A percentile compares a stretch with the other conserved stretches of the same genome.
Evolutionary conservation across 2,329 filamentous ascomycete species (phyloP).

Genomic region (Fusarium musae): DNA sequence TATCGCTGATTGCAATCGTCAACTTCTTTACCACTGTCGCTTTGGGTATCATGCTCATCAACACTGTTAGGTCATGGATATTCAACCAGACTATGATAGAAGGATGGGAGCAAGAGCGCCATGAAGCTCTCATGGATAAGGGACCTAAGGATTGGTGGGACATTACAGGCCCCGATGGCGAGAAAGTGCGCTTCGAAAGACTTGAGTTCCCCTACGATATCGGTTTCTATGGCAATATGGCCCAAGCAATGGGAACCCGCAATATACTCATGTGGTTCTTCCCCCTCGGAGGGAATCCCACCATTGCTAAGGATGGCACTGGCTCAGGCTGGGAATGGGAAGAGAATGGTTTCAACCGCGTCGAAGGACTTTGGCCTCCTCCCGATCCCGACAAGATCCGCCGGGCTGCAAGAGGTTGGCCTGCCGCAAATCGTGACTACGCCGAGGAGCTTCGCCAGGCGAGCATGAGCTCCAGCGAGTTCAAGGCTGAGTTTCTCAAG

Average conservation of each 20-base stretch:
- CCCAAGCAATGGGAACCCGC: conserved; percentile 77
- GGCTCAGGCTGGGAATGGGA: conserved; percentile 71
- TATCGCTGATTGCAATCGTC: conserved; percentile 69
- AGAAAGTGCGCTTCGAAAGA: conserved; percentile 63
- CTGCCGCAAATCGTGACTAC: conserved; percentile 52
- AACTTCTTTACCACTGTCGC: conserved; percentile 70
- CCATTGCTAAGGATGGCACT: conserved; percentile 51
- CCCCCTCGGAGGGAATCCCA: conserved; percentile 68
- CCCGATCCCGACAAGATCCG: conserved; percentile 70
- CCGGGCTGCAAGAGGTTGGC: conserved; percentile 53
- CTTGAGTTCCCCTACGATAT: conserved; percentile 88
- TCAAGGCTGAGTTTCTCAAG: conserved; percentile 60
- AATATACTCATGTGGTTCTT: conserved; percentile 76
- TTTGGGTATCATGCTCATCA: conserved; percentile 72
- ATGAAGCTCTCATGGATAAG: conserved; percentile 66
- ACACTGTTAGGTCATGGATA: conserved; percentile 68
- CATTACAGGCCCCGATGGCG: conserved; percentile 49
- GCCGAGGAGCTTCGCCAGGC: conserved; percentile 49
- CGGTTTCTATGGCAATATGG: conserved; percentile 78
- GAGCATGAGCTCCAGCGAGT: conserved; percentile 55
- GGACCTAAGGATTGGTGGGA: conserved; percentile 60
- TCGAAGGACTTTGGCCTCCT: conserved; percentile 70
- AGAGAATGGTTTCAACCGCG: conserved; percentile 81
- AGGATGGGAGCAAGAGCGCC: conserved; percentile 76
- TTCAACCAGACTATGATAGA: conserved; percentile 86